A percentile compares a stretch with the other conserved stretches of the same genome.
phyloP scores from a whole-genome alignment of 768 basidiomycete genomes.

The Suillus plorans region DNA sequence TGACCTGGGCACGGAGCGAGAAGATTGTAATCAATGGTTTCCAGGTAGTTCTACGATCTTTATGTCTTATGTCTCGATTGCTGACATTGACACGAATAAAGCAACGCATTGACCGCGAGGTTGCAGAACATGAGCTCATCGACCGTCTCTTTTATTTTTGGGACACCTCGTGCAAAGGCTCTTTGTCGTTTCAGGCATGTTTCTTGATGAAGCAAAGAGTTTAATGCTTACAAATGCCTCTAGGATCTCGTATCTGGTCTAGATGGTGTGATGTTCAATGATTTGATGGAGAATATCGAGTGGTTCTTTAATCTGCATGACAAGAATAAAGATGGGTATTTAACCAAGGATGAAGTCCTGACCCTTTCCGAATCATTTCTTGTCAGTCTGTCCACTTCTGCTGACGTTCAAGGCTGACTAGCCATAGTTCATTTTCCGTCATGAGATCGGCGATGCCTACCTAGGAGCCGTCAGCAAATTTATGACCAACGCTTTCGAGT shows the following conservation, averaged over 20 bases:
- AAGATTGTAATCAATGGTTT: constrained; percentile 91
- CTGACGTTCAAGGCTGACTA: constrained; percentile 10
- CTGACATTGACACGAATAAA: constrained; percentile 27
- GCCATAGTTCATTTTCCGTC: constrained; percentile 92
- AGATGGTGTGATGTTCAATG: constrained; percentile 91
- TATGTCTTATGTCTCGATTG: constrained; percentile 1
- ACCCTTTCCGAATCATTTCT: constrained; percentile 93
- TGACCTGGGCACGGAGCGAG: constrained; percentile 95
- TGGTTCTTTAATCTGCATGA: constrained; percentile 98
- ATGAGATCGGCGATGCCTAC: constrained; percentile 94
- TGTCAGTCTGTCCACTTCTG: constrained; percentile 42
- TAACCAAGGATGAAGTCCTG: constrained; percentile 96
- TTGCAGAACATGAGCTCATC: constrained; percentile 96
- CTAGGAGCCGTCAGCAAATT: constrained; percentile 95
- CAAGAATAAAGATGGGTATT: constrained; percentile 92
- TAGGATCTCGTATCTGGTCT: constrained; percentile 89
- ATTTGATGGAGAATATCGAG: constrained; percentile 97
- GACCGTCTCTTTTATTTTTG: constrained; percentile 94
- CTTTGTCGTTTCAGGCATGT: constrained; percentile 84
- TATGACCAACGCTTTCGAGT: constrained; percentile 98
- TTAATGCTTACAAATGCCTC: constrained; percentile 1
- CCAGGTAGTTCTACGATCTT: constrained; percentile 47
- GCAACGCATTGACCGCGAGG: constrained; percentile 84
- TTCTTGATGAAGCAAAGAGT: background rate
- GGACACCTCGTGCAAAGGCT: constrained; percentile 80